These are phyloP conservation scores for Sarocladium kiliense DNA, from an alignment of 2,329 filamentous ascomycete genomes.

Conservation along the genomic window DNA sequence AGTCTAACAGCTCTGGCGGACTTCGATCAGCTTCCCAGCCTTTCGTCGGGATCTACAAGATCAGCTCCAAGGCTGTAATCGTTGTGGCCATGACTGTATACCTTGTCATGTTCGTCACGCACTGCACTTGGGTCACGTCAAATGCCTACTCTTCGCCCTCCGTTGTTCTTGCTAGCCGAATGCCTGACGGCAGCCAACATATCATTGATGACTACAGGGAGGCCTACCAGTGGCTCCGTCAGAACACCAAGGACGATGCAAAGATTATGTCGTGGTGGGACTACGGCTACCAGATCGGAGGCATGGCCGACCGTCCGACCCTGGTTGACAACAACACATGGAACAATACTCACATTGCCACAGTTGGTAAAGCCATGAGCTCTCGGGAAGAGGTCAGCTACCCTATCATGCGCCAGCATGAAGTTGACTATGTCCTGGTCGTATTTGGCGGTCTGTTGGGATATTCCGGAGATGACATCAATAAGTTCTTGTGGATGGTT, in stretches of 20 bases:
- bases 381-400: slow-evolving; percentile 97
- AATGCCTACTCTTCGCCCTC: slow-evolving; percentile 98
- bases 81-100: slow-evolving; percentile 70
- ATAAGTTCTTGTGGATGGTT: slow-evolving; percentile 99
- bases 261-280: slow-evolving; percentile 99
- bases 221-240: slow-evolving; percentile 98
- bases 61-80: slow-evolving; percentile 73
- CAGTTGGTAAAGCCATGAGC: slow-evolving; percentile 98
- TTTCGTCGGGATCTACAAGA: slow-evolving; percentile 76
- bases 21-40: slow-evolving; percentile 70
- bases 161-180: slow-evolving; percentile 84
- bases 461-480: slow-evolving; percentile 98
- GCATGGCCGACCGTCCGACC: slow-evolving; percentile 96
- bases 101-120: slow-evolving; percentile 86
- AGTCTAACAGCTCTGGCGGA: slow-evolving; percentile 46
- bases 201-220: slow-evolving; percentile 99
- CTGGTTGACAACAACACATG: slow-evolving; percentile 99
- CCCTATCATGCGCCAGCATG: slow-evolving; percentile 95
- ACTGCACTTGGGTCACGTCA: slow-evolving; percentile 99
- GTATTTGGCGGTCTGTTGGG: slow-evolving; percentile 95
- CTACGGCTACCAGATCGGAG: slow-evolving; percentile 98
- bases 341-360: slow-evolving; percentile 99
- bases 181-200: slow-evolving; percentile 93
- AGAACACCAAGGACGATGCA: slow-evolving; percentile 90
- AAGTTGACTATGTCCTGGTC: slow-evolving; percentile 97